Evolutionary conservation across 2,329 filamentous ascomycete species (phyloP), one percentile per base, ranked within the genome.

Genomic region (Trichoderma oligosporum): DNA sequence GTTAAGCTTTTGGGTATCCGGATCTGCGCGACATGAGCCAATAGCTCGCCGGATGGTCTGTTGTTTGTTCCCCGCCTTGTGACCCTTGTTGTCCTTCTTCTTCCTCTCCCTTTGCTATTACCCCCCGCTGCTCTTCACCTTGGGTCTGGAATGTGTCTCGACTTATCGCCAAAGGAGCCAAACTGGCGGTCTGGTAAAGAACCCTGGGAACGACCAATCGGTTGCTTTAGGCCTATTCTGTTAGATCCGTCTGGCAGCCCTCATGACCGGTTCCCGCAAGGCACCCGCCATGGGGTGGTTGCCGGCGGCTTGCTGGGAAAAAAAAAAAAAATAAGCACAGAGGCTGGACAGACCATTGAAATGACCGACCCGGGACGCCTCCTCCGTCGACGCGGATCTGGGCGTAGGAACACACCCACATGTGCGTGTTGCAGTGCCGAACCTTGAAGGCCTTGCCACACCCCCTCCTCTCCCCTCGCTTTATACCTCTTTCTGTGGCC

Each of bases 101-200:
- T 22, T 25, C 20, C n/a, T 54, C 51, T 41, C 35, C 33, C 42
- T 47, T 41, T 24, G 24, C 18, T 47, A 31, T 42, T 54, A 29
- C 51, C 39, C 39, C 29, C 39, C 18, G 29, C 51, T 11, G 27
- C 27, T 31, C 6, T 11, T 54, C 39, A 54, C 39, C 51, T 44
- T 54, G 39, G 38, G 46, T 25, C 39, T 54, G 51, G 51, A 54
- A 45, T 54, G 51, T 54, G 51, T 54, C 51, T 54, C 51, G 51
- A 54, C 22, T 36, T 29, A 22, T 39, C 25, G 51, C 39, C 11
- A 14, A 38, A 33, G 31, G 31, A 49, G 27, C 51, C n/a, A 49
- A 49, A 56, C 36, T 49, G 39, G 56, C 56, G 56, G 56, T 58
- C 56, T 58, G 48, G 24, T 52, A 16, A 14, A 41, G 22, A n/a